Evolutionary conservation across 495 filamentous ascomycete genomes (phyloP), one percentile per base, ranked within the genome.

Genomic region (Chaetomium cochliodes): DNA sequence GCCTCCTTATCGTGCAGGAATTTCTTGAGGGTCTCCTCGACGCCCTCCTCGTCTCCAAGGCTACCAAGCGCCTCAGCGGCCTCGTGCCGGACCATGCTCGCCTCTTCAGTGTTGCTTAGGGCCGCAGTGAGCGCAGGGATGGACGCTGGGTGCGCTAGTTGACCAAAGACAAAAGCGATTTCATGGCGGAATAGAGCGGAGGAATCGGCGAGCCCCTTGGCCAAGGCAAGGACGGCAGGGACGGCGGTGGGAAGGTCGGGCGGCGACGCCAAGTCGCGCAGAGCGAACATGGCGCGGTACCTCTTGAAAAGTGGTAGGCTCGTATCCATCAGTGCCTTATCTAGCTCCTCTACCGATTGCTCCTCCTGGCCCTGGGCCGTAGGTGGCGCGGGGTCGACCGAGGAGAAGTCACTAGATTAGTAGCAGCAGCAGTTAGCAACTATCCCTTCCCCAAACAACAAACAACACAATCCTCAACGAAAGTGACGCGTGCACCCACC

Each of bases 161-260:
- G 96, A 25, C 94, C 94, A 69, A 97, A 99, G 13, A 99, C 93
- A 72, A 99, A 99, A 13, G 96, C 94, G 69, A 98, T 90, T 73
- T 99, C 94, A 77, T 99, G 94, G 64, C 94, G 85, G 82, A 99
- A 97, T n/a, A 99, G 86, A 22, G 92, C 92, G 49, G 92, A 96
- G 12, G 86, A 81, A 73, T 99, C 94, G 9, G 81, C 80, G 70
- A 99, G 88, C 3, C 94, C 96, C 70, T 85, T 87, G n/a, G 93
- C 90, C 53, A 99, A 81, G 8, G 92, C 89, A 54, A 88, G 83
- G 60, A 99, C 82, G 44, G 94, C 93, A 22, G 88, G 88, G 26
- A 91, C 82, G 9, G 93, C 92, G 2, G 92, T 96, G 7, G 92
- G 90, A 39, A 93, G 86, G 71, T 96, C 90, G 5, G 92, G 92